phyloP scores from a whole-genome alignment of 116 monocot species.

The Iris pallida region DNA sequence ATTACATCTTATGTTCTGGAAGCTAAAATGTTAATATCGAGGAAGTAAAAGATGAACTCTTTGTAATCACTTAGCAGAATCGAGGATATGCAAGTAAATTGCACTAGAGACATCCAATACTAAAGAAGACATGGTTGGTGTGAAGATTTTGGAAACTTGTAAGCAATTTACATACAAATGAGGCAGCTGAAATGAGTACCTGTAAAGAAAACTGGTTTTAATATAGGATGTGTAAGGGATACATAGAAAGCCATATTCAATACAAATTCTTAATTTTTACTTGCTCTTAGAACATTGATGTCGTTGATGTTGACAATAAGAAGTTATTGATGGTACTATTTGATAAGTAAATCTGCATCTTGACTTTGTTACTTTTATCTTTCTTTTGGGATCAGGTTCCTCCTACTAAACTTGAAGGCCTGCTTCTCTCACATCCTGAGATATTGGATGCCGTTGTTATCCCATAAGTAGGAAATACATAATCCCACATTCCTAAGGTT shows the following conservation, averaged over 20 bases:
- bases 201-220: not conserved
- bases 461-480: slow-evolving; percentile 48
- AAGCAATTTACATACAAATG: not conserved
- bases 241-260: not conserved
- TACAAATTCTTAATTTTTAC: not conserved
- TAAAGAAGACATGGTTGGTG: not conserved
- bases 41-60: slow-evolving; percentile 6
- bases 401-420: slow-evolving; percentile 90
- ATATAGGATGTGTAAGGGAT: not conserved
- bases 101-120: not conserved
- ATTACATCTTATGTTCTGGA: not conserved
- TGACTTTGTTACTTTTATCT: too few relatives aligned
- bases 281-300: not conserved
- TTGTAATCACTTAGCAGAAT: not conserved
- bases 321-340: too few relatives aligned
- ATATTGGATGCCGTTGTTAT: slow-evolving; percentile 90
- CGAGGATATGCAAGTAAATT: not conserved
- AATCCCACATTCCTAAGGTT: not conserved
- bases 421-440: too few relatives aligned
- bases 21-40: not conserved
- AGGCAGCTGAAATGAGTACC: not conserved
- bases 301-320: too few relatives aligned
- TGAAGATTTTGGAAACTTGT: not conserved
- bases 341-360: too few relatives aligned
- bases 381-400: slow-evolving; percentile 50